Base-by-base conservation (phyloP, 1,139 yeast species). In the Geotrichum bryndzae region DNA sequence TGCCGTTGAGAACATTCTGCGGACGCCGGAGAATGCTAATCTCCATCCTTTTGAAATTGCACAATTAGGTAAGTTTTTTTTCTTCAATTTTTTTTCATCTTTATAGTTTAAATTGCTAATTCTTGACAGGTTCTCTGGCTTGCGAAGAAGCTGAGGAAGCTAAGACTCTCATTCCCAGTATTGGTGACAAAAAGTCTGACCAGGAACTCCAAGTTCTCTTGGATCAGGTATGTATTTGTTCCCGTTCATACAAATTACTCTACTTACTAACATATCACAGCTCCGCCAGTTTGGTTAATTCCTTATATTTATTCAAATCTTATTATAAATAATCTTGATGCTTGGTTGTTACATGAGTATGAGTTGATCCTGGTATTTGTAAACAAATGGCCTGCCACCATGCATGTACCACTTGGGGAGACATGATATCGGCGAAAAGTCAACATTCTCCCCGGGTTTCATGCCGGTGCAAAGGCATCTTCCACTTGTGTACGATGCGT, bases 91-190 rank as follows among this genome's bases (percentile, higher is more conserved):
- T 22, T n/a, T 41, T 41, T 41, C 22, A 22, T 8, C 33, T 23
- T 56, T n/a, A 11, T 6, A 7, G 22, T 31, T 15, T 18, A 46
- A 22, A 22, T 27, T 53, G 61, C 25, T 22, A 29, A 35, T 29
- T 41, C 38, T 50, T 29, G 7, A n/a, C 23, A 59, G 97, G 98
- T 0, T 90, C 96, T 1, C 80, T 94, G 66, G 90, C 95, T 53
- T 92, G 97, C 76, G 99, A 94, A 72, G 98, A 94, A 68, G 92
- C 96, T 6, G 99, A 94, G 72, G 99, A 94, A 78, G 98, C 98
- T 41, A 90, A 91, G 76, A 90, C 97, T 33, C 80, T 94, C 71
- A 87, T 94, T 65, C 97, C 99, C 56, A 88, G 96, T 75, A 80
- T 94, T 71, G 81, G 84, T 23, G 82, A 80, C 66, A 92, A 92